These are phyloP conservation scores for Candida multigemmis DNA, from an alignment of 805 yeast genomes.

Conservation along the genomic window DNA sequence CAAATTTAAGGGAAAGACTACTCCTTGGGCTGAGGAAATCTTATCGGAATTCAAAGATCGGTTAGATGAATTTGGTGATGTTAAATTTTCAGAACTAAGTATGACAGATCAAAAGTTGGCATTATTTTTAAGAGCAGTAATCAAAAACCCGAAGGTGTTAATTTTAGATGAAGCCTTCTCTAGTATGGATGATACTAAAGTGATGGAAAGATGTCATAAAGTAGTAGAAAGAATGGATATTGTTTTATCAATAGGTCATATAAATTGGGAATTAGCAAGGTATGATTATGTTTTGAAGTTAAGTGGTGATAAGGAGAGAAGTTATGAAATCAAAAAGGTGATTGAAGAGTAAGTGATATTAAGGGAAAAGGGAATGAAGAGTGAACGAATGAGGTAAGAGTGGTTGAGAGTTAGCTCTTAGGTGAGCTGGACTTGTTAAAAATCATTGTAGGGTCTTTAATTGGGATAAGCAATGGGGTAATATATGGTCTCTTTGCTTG, in stretches of 20 bases:
- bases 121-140: constrained; percentile 66
- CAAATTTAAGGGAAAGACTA: constrained; percentile 7
- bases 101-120: constrained; percentile 73
- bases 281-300: constrained; percentile 41
- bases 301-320: constrained; percentile 17
- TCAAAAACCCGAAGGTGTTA: constrained; percentile 69
- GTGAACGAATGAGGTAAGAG: not conserved
- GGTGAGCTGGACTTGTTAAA: too few relatives aligned
- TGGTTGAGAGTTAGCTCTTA: too few relatives aligned
- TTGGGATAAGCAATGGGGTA: too few relatives aligned
- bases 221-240: constrained; percentile 26
- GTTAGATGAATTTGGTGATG: constrained; percentile 27
- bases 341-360: constrained; percentile 1
- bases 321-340: constrained; percentile 10
- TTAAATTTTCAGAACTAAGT: constrained; percentile 43
- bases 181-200: constrained; percentile 62
- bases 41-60: constrained; percentile 12
- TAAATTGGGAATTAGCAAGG: constrained; percentile 67
- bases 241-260: constrained; percentile 73
- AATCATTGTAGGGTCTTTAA: too few relatives aligned
- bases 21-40: constrained; percentile 9
- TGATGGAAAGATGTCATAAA: constrained; percentile 24
- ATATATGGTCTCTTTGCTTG: too few relatives aligned
- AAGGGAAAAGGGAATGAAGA: not conserved
- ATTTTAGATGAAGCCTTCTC: constrained; percentile 91